Percentiles rank a stretch among this genome's conserved stretches.
phyloP scores from a whole-genome alignment of 108 stramenopile species.

The Cyclotella cryptica region DNA sequence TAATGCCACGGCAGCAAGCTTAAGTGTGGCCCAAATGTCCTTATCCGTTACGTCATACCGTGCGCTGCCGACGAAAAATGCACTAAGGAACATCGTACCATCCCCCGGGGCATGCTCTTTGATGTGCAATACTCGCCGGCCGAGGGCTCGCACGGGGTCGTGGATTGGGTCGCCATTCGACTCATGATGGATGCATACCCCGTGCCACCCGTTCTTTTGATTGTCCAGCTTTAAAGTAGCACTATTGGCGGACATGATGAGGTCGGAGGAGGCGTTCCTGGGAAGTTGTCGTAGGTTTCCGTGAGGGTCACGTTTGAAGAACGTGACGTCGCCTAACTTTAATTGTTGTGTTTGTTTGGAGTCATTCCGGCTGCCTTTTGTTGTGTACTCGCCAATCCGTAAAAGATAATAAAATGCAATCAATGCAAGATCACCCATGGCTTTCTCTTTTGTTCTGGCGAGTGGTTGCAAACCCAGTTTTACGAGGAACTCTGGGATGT shows the following conservation, averaged over 20 bases:
- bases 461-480: too few species aligned
- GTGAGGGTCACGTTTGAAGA: background rate
- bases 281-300: conserved; percentile 3
- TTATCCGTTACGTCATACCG: background rate
- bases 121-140: background rate
- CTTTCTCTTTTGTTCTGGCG: background rate
- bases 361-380: too few species aligned
- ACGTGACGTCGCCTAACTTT: too few species aligned
- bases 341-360: too few species aligned
- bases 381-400: too few species aligned
- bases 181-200: too few species aligned
- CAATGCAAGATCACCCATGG: conserved; percentile 7
- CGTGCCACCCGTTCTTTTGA: too few species aligned
- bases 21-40: conserved; percentile 1
- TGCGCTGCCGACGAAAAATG: background rate
- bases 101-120: background rate
- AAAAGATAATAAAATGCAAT: too few species aligned
- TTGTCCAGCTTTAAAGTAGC: too few species aligned
- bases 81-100: background rate
- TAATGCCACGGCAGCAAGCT: conserved; percentile 6
- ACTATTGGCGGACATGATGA: too few species aligned
- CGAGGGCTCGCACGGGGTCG: too few species aligned
- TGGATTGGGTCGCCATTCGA: background rate
- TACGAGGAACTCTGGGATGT: conserved; percentile 14
- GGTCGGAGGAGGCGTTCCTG: background rate